Percentiles rank a stretch among this genome's conserved stretches.
These are phyloP conservation scores for Aspergillus indologenus DNA, from an alignment of 495 filamentous ascomycete genomes.

Conservation along the genomic window DNA sequence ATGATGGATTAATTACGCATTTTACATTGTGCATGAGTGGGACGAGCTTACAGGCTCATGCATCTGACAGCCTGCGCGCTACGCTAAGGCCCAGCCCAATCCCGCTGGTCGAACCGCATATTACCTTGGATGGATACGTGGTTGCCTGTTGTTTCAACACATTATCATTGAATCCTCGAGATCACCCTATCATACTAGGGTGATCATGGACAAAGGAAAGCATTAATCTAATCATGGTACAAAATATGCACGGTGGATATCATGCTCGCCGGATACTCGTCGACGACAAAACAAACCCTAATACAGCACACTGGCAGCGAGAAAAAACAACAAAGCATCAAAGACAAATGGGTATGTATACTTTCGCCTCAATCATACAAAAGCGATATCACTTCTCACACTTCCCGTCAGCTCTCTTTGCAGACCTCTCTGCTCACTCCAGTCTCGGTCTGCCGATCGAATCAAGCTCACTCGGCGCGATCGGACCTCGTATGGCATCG, in stretches of 20 bases:
- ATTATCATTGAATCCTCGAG: not conserved
- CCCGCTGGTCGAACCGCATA: not conserved
- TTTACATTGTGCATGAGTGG: not conserved
- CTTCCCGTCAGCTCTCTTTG: constrained; percentile 14
- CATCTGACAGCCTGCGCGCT: not conserved
- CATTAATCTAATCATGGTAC: not conserved
- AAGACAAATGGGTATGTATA: not conserved
- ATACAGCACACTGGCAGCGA: too few relatives aligned
- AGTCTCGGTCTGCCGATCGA: constrained; percentile 7
- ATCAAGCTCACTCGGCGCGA: constrained; percentile 14
- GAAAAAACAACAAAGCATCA: too few relatives aligned
- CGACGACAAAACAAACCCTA: not conserved
- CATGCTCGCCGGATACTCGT: constrained; percentile 9
- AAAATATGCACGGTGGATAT: constrained; percentile 9
- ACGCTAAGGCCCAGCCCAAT: not conserved
- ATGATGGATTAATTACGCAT: not conserved
- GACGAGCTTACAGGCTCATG: not conserved
- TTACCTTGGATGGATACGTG: not conserved
- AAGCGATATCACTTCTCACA: constrained; percentile 15
- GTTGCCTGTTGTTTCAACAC: not conserved
- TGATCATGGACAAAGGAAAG: not conserved
- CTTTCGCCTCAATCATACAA: constrained; percentile 7
- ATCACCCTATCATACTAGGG: not conserved
- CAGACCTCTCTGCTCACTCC: constrained; percentile 6
- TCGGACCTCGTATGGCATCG: constrained; percentile 14